Evolutionary conservation across 257 asterid species (phyloP), one percentile per base, ranked within the genome.

Genomic region (Lantana camara): DNA sequence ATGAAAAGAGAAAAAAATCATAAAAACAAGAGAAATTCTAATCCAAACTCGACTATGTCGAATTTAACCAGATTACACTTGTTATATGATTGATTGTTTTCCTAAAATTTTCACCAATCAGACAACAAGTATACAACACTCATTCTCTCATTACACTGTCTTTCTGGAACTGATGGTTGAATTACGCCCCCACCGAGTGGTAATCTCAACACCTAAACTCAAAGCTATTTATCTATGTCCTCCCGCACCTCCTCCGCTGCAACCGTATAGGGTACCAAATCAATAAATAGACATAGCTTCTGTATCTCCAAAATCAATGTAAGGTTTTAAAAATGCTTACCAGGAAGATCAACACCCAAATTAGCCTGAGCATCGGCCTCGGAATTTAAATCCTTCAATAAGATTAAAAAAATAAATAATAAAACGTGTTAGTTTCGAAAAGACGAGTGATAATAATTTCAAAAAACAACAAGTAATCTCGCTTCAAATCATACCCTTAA

Each of bases 291-390:
- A 29, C 37, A 37, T 41, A 30, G 48, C 21, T 40, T 53, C 32
- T 27, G 32, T 27, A 4, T 44, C 5, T 13, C 9, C 6, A 38
- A 45, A 24, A 62, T n/a, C n/a, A 48, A 30, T 4, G 9, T 55
- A 57, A 21, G 54, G 34, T 27, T 67, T 80, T n/a, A n/a, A n/a
- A n/a, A n/a, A n/a, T n/a, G n/a, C n/a, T n/a, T 35, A 89, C 98
- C 98, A 57, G 88, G 81, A 61, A 92, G 96, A 23, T 89, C 86
- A 9, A 85, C 94, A 5, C 85, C 98, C 82, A 92, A 80, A 83
- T 87, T 92, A 35, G 98, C 98, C 74, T 74, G 98, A 64, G 82
- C 79, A 82, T 92, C 98, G 1, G 98, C 98, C 70, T 92, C 98
- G 0, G 96, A 76, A 81, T 92, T 92, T 29, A 85, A 82, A 75